Percentiles rank a stretch among this genome's conserved stretches.
Conservation (phyloP, 108 stramenopile species). For the Aurantiochytrium sp. region DNA sequence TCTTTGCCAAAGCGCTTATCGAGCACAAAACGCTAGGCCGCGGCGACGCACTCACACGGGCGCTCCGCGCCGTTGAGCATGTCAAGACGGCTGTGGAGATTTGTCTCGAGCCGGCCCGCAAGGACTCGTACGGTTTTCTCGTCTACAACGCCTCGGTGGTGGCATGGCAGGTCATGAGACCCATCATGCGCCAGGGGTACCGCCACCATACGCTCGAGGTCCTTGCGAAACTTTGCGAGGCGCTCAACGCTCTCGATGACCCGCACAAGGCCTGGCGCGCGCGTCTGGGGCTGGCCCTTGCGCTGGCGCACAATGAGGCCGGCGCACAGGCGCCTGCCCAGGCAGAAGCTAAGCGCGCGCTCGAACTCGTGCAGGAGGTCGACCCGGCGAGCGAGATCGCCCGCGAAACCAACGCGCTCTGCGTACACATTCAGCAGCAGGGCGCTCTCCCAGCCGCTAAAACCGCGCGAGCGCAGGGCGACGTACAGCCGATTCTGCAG, state of each 20-base stretch:
- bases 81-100: neutral
- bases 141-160: neutral
- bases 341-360: neutral
- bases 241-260: neutral
- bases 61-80: neutral
- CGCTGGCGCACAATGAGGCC: neutral
- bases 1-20: neutral
- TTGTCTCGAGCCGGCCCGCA: neutral
- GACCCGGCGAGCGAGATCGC: neutral
- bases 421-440: neutral
- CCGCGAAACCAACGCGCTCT: neutral
- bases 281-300: neutral
- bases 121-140: neutral
- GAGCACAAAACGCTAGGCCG: neutral
- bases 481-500: neutral
- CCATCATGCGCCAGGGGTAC: neutral
- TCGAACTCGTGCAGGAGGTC: neutral
- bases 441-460: neutral
- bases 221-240: neutral
- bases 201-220: neutral
- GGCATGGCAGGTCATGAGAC: neutral
- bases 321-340: neutral
- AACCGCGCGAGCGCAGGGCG: neutral
- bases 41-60: neutral
- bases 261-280: slow-evolving; percentile 10